phyloP scores from a whole-genome alignment of 2,329 filamentous ascomycete genomes.

The Myriosclerotinia scirpicola region DNA sequence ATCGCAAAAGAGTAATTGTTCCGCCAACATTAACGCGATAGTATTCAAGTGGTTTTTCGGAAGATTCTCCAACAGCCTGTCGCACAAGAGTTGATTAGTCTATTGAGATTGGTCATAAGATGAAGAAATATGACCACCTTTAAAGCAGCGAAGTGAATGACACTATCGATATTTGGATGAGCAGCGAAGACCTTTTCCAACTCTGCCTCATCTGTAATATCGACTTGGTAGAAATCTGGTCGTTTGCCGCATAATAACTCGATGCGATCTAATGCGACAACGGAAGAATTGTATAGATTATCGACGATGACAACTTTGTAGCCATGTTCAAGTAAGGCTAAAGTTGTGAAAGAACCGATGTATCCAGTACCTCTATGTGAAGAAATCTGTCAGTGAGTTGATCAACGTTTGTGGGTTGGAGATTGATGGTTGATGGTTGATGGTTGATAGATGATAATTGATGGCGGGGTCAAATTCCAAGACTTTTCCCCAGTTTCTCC shows the following conservation, averaged over 20 bases:
- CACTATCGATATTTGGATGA: constrained; percentile 92
- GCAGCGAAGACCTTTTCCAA: constrained; percentile 85
- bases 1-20: constrained; percentile 79
- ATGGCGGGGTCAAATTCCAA: constrained; percentile 25
- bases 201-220: constrained; percentile 81
- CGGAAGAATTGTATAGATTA: constrained; percentile 94
- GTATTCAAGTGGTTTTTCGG: constrained; percentile 93
- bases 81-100: constrained; percentile 23
- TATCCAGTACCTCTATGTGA: constrained; percentile 80
- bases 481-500: constrained; percentile 11
- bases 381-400: constrained; percentile 34
- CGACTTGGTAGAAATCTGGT: constrained; percentile 79
- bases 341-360: constrained; percentile 95
- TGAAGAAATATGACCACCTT: constrained; percentile 61
- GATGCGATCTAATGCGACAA: constrained; percentile 89
- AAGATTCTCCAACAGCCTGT: constrained; percentile 92
- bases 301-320: constrained; percentile 97
- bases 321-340: constrained; percentile 87
- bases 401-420: background rate
- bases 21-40: constrained; percentile 96
- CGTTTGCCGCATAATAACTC: constrained; percentile 89
- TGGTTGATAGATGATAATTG: background rate
- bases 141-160: constrained; percentile 97
- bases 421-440: background rate
- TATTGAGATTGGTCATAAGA: background rate